Evolutionary conservation across 192 early-diverging fungal species (phyloP).

Genomic region (Coemansia erecta): DNA sequence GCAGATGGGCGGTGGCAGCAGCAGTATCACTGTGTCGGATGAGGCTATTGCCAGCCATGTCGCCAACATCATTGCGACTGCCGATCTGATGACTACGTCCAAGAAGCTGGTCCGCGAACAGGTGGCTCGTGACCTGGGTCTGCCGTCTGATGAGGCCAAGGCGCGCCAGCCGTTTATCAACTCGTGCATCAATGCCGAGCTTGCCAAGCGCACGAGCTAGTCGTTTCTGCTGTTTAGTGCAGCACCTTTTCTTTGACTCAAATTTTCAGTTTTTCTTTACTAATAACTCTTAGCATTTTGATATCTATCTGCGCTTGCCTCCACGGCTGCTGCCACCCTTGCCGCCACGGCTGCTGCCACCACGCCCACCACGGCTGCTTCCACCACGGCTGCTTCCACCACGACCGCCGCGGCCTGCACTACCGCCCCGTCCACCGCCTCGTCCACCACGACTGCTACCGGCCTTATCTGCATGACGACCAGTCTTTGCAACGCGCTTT

Average conservation of each 20-base stretch:
- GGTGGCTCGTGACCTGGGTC: conserved; percentile 27
- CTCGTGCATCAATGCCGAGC: conserved; percentile 38
- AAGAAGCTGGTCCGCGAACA: conserved; percentile 94
- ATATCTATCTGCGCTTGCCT: conserved; percentile 22
- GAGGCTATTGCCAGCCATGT: conserved; percentile 68
- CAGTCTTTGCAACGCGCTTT: conserved; percentile 67
- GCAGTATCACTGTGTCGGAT: conserved; percentile 55
- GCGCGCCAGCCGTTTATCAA: conserved; percentile 38
- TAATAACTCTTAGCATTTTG: neutral
- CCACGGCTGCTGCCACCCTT: conserved; percentile 27
- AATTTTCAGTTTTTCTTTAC: neutral
- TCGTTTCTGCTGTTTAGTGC: neutral
- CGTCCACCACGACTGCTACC: conserved; percentile 9
- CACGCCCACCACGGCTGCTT: neutral
- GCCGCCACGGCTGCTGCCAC: conserved; percentile 24
- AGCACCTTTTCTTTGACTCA: conserved; percentile 1
- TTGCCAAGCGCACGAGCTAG: conserved; percentile 37
- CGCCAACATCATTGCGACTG: conserved; percentile 75
- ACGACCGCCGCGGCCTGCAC: conserved; percentile 5
- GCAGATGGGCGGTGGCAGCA: conserved; percentile 1
- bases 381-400: conserved; percentile 1
- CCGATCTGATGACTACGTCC: conserved; percentile 92
- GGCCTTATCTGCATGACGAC: conserved; percentile 15
- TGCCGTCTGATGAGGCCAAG: conserved; percentile 31
- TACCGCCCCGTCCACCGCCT: conserved; percentile 1